Base-by-base conservation (phyloP, 2,329 filamentous ascomycete genomes). In the Stemphylium beticola region DNA sequence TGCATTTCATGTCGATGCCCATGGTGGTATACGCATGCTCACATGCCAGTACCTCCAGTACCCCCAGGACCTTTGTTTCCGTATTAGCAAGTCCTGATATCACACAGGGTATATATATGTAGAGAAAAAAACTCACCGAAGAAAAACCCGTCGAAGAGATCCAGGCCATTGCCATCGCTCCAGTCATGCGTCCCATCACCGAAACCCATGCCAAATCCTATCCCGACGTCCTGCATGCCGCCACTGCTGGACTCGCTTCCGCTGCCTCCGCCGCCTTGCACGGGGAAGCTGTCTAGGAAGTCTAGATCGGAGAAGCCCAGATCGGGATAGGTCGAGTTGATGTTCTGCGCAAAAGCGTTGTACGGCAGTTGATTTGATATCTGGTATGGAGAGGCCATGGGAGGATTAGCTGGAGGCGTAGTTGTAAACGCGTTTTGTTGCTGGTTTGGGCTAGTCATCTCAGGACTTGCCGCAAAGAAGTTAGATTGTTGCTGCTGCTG, bases 71-170 rank as follows among this genome's bases (percentile, higher is more conserved):
- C 45, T 48, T 14, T 18, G 9, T 31, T 4, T 31, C 12, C n/a
- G 40, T 18, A 4, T 29, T 17, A 41, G 26, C 15, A 43, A 22
- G 17, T 24, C 4, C 18, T n/a, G n/a, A n/a, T n/a, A 32, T 22
- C 6, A 29, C 26, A 32, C 15, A 31, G 7, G 14, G 12, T 37
- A n/a, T n/a, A n/a, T 7, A 36, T n/a, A n/a, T 14, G n/a, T 36
- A 9, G 3, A 15, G 14, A 10, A 20, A 14, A 36, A 4, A 42
- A 39, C 48, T 22, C 36, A 50, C 66, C 67, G 24, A 70, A 70
- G 53, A 70, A 70, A 70, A 91, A 91, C 0, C 86, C 85, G 67
- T 90, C 88, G 73, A 91, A 90, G 11, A 81, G 56, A 69, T 82
- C 79, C 32, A 79, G 66, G 6, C 75, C 73, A 47, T 71, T 73